Percentiles rank a stretch among this genome's conserved stretches.
Evolutionary conservation across 768 basidiomycete genomes (phyloP).

Genomic region (Phanerodontia chrysosporium): DNA sequence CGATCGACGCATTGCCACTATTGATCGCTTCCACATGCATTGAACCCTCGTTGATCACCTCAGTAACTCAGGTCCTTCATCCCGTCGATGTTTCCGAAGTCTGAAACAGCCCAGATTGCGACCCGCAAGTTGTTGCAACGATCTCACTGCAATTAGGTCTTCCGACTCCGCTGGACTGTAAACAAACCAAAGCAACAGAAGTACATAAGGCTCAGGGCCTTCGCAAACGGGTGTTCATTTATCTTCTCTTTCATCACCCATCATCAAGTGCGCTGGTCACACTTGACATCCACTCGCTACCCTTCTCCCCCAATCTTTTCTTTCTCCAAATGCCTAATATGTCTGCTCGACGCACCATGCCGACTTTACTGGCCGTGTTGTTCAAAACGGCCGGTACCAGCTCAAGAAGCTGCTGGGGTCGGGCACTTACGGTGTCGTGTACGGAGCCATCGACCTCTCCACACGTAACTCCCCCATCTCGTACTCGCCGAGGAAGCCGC

Average conservation of each 20-base stretch:
- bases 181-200: neutral
- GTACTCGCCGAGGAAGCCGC: neutral
- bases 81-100: neutral
- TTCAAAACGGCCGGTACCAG: conserved; percentile 18
- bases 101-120: neutral
- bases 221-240: neutral
- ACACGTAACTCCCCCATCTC: neutral
- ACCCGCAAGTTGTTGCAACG: neutral
- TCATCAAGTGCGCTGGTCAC: conserved; percentile 14
- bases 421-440: conserved; percentile 22
- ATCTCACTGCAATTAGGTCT: neutral
- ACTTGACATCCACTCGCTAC: conserved; percentile 2
- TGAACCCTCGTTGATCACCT: neutral
- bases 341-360: conserved; percentile 12
- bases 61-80: neutral
- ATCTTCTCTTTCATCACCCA: conserved; percentile 4
- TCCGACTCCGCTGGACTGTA: neutral
- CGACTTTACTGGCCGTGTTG: conserved; percentile 15
- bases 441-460: conserved; percentile 16
- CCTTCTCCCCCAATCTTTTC: neutral
- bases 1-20: too few relatives aligned
- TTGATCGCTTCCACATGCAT: neutral
- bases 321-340: neutral
- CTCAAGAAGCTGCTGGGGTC: conserved; percentile 17
- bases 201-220: neutral